Conservation (phyloP, 2,329 filamentous ascomycete genomes). For the Clonostachys rosea region DNA sequence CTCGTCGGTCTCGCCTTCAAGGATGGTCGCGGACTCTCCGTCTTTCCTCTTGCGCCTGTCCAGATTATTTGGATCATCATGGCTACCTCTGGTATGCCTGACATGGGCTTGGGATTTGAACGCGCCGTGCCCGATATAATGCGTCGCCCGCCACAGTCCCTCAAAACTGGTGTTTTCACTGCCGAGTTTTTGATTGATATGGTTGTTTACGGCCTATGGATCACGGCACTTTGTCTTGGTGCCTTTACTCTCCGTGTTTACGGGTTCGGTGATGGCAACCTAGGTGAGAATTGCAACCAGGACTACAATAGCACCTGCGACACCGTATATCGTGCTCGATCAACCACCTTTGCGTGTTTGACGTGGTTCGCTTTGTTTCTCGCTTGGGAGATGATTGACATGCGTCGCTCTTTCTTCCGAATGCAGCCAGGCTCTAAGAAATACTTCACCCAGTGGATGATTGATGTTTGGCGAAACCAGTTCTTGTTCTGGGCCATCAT, state of each 20-base stretch:
- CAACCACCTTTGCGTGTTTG: constrained; percentile 68
- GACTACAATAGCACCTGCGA: constrained; percentile 49
- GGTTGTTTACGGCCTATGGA: constrained; percentile 64
- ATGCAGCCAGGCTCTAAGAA: constrained; percentile 60
- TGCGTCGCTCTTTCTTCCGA: constrained; percentile 69
- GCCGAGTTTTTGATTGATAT: constrained; percentile 63
- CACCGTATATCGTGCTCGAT: constrained; percentile 65
- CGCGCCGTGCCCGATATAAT: constrained; percentile 66
- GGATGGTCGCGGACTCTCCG: constrained; percentile 57
- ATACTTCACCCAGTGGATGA: constrained; percentile 62
- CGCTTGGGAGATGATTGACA: constrained; percentile 74
- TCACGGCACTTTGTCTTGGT: constrained; percentile 57
- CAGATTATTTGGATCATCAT: constrained; percentile 81
- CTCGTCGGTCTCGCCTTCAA: constrained; percentile 71
- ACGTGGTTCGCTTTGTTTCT: constrained; percentile 75
- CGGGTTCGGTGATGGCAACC: constrained; percentile 55
- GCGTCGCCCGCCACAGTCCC: constrained; percentile 48
- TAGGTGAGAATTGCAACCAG: constrained; percentile 59
- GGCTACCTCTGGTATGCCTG: constrained; percentile 70
- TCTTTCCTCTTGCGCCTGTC: constrained; percentile 71
- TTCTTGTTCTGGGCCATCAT: constrained; percentile 65
- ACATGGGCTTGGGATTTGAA: constrained; percentile 76
- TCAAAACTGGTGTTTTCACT: constrained; percentile 61
- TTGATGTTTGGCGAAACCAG: constrained; percentile 66
- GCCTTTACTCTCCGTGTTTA: constrained; percentile 63